Conservation (phyloP, 805 yeast species). For the Saccharomycopsis sp. region DNA sequence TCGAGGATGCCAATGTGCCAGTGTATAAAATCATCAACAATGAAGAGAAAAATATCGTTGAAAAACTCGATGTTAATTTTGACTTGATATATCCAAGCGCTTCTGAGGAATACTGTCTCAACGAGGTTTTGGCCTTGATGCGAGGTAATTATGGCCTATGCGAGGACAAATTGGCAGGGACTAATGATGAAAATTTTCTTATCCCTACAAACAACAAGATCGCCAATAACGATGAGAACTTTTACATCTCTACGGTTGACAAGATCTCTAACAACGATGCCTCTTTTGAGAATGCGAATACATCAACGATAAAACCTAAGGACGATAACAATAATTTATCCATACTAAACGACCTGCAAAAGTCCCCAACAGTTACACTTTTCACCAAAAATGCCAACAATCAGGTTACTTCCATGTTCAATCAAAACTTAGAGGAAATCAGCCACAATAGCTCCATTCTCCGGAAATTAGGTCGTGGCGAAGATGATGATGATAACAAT, state of each 20-base stretch:
- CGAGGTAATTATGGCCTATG: conserved; percentile 28
- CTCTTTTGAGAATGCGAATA: not conserved
- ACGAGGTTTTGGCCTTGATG: conserved; percentile 55
- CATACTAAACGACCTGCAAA: conserved; percentile 19
- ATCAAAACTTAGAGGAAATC: conserved; percentile 31
- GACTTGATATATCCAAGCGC: conserved; percentile 40
- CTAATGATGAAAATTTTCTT: not conserved
- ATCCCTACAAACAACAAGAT: not conserved
- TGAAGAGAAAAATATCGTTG: conserved; percentile 51
- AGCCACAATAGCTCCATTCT: conserved; percentile 15
- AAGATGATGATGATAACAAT: not conserved
- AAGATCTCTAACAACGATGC: not conserved
- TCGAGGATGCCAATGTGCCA: conserved; percentile 25
- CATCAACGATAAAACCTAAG: not conserved
- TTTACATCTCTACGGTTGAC: not conserved
- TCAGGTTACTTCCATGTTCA: conserved; percentile 73
- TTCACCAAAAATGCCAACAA: conserved; percentile 68
- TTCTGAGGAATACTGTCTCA: conserved; percentile 50
- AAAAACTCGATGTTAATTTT: conserved; percentile 53
- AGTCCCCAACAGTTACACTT: conserved; percentile 64
- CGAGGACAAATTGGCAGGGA: conserved; percentile 1
- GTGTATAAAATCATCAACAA: conserved; percentile 44
- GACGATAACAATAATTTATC: conserved; percentile 16
- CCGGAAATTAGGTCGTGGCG: conserved; percentile 7
- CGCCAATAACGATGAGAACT: not conserved